A percentile compares a stretch with the other conserved stretches of the same genome.
phyloP scores from a whole-genome alignment of 2,329 filamentous ascomycete species.

The Paecilomyces variotii region DNA sequence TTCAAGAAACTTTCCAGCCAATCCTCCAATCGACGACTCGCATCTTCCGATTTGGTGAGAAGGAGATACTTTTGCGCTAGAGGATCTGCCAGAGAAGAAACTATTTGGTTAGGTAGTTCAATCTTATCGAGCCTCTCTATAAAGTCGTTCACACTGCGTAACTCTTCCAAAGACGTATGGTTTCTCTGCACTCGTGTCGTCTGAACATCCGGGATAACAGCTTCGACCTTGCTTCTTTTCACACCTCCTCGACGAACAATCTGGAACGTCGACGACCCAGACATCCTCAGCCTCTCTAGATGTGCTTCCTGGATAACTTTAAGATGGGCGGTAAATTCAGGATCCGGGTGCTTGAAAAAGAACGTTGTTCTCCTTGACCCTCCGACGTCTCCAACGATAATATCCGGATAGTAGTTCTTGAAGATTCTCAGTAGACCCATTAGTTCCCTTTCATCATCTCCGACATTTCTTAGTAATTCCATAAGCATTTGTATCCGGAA shows the following conservation, averaged over 20 bases:
- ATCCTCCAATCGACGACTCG: constrained; percentile 32
- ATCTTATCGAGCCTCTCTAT: constrained; percentile 68
- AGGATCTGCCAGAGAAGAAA: constrained; percentile 67
- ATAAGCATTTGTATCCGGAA: constrained; percentile 70
- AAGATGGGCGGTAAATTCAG: constrained; percentile 63
- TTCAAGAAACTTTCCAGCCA: constrained; percentile 33
- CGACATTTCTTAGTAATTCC: constrained; percentile 40
- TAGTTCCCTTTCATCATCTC: constrained; percentile 64
- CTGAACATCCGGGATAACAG: constrained; percentile 59
- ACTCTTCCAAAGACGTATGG: constrained; percentile 59
- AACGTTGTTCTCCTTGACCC: constrained; percentile 27
- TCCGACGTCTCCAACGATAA: constrained; percentile 65
- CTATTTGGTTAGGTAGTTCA: constrained; percentile 72
- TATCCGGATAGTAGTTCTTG: constrained; percentile 86
- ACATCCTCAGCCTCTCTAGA: constrained; percentile 32
- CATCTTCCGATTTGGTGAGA: constrained; percentile 51
- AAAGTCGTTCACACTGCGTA: constrained; percentile 62
- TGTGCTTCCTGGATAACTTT: constrained; percentile 57
- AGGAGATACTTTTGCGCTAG: constrained; percentile 69
- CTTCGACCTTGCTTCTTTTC: constrained; percentile 43
- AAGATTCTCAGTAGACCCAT: constrained; percentile 71
- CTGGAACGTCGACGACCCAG: constrained; percentile 52
- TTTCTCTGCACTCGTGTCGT: constrained; percentile 64
- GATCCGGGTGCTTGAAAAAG: constrained; percentile 58
- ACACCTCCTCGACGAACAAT: constrained; percentile 48